Evolutionary conservation across 768 basidiomycete species (phyloP).

Genomic region (Calocybe indica): DNA sequence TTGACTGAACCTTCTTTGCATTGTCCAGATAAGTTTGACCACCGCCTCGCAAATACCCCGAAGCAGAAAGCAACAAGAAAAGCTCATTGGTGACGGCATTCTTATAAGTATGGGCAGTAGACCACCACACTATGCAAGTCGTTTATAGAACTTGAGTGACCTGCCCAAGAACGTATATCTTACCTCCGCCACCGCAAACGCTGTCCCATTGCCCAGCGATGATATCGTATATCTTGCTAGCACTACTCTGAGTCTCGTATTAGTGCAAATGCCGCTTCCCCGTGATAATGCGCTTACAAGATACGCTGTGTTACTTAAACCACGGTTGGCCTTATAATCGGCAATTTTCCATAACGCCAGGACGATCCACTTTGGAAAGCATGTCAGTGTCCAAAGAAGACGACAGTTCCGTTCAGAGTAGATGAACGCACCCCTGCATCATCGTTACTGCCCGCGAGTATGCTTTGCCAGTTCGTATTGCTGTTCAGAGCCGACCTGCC

Average conservation of each 20-base stretch:
- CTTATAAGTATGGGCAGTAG: conserved; percentile 47
- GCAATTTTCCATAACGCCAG: conserved; percentile 53
- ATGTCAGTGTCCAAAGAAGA: no score
- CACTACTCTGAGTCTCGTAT: conserved; percentile 31
- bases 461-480: conserved; percentile 33
- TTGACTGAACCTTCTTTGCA: conserved; percentile 32
- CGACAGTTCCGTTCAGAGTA: not conserved
- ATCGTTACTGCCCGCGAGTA: conserved; percentile 45
- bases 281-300: conserved; percentile 13
- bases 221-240: conserved; percentile 42
- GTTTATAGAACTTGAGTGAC: not conserved
- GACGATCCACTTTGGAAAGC: conserved; percentile 40
- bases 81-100: conserved; percentile 59
- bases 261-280: not conserved
- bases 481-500: conserved; percentile 35
- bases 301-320: conserved; percentile 23
- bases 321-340: conserved; percentile 41
- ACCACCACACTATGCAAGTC: conserved; percentile 45
- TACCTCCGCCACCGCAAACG: conserved; percentile 48
- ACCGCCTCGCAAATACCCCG: conserved; percentile 34
- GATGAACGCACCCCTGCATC: conserved; percentile 38
- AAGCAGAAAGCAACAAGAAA: conserved; percentile 45
- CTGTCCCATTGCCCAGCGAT: conserved; percentile 46
- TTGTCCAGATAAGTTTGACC: conserved; percentile 39
- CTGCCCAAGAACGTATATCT: not conserved